Evolutionary conservation across 2,329 filamentous ascomycete species (phyloP), one percentile per base, ranked within the genome.

Genomic region (Clarireedia sp.): DNA sequence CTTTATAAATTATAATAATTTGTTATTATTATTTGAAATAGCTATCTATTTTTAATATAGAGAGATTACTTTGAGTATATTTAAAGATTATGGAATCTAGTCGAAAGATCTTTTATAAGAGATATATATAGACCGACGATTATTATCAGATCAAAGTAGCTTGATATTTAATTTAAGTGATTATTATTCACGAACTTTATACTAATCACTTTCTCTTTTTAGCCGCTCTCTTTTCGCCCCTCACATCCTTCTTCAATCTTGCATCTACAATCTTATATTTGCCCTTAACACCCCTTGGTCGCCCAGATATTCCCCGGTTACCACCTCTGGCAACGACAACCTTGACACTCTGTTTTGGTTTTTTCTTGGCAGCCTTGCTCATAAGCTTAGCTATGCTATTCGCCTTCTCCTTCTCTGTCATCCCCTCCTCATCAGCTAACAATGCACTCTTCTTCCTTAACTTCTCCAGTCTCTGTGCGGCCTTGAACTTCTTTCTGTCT

Each of bases 201-300:
- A 26, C 8, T 33, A 9, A 33, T 66, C 59, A 68, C 57, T 82
- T 81, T 75, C 81, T 85, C 74, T 84, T 88, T 77, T 95, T 90
- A 36, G 80, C 78, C 60, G 82, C 68, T 67, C 91, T 81, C 82
- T 96, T 96, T 72, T 92, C 79, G 2, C 87, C 90, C 69, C 90
- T 78, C 54, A 94, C 80, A 76, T 97, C 94, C 84, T 96, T 97
- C 83, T 96, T 96, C 83, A 96, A 83, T 64, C 94, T 81, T 14
- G 89, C 77, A 74, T 97, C 92, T 54, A 99, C 92, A 78, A 99
- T 95, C 78, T 95, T 95, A 72, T 99, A 99, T 63, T 89, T 86
- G 38, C 92, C 92, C 81, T 96, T 96, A 23, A 96, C 90, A 57
- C 92, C 94, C 71, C 83, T 87, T 2, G 94, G 94, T 64, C 92